Percentiles rank a stretch among this genome's conserved stretches.
phyloP scores from a whole-genome alignment of 352 stramenopile genomes.

The Pythium scleroteichum region DNA sequence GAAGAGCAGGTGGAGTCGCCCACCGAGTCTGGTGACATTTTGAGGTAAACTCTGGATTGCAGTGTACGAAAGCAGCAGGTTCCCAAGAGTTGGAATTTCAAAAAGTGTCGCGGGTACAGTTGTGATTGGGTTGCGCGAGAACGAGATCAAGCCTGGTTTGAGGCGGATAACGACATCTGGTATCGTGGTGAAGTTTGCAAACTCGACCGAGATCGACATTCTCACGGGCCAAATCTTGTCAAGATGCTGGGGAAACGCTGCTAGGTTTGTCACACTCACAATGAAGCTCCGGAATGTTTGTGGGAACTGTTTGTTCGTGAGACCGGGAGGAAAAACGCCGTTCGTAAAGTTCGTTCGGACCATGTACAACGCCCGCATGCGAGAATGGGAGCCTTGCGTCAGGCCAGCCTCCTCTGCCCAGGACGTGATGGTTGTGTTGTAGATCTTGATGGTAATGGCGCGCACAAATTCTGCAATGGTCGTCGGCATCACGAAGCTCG shows the following conservation, averaged over 20 bases:
- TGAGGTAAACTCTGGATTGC: conserved; percentile 2
- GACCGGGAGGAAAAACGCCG: neutral
- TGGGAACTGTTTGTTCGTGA: conserved; percentile 2
- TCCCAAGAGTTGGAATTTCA: neutral
- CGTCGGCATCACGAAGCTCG: neutral
- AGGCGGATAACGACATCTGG: neutral
- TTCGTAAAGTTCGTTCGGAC: conserved; percentile 6
- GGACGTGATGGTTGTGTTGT: conserved; percentile 14
- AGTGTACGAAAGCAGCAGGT: neutral
- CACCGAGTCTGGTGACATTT: neutral
- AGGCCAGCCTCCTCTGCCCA: neutral
- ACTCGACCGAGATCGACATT: conserved; percentile 5
- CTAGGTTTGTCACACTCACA: conserved; percentile 4
- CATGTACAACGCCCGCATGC: neutral
- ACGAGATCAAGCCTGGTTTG: neutral
- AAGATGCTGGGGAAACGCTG: neutral
- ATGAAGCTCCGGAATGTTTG: neutral
- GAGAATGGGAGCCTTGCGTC: neutral
- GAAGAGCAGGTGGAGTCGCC: neutral
- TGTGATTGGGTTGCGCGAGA: neutral
- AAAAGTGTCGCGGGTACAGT: neutral
- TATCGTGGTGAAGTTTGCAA: neutral
- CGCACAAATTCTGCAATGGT: neutral
- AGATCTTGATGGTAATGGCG: conserved; percentile 8
- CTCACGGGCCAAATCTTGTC: neutral